phyloP scores from a whole-genome alignment of 352 stramenopile genomes.

The Elongisporangium prolatum region DNA sequence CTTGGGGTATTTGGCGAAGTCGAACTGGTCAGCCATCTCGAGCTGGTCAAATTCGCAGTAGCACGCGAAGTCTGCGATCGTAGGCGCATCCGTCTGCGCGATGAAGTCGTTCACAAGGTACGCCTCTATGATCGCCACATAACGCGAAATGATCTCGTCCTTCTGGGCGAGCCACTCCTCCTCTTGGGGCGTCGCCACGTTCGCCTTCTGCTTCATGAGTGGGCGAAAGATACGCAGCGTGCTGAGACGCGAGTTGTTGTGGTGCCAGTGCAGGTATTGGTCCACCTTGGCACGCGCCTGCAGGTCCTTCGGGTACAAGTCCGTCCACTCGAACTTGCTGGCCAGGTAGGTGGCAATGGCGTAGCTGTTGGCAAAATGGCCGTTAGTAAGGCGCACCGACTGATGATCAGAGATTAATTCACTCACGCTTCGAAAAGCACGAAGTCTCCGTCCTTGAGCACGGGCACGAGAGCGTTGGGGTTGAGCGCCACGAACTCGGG shows the following conservation, averaged over 20 bases:
- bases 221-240: slow-evolving; percentile 43
- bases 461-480: slow-evolving; percentile 43
- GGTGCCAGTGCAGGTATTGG: slow-evolving; percentile 69
- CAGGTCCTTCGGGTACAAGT: slow-evolving; percentile 42
- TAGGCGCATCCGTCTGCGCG: slow-evolving; percentile 42
- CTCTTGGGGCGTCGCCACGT: slow-evolving; percentile 29
- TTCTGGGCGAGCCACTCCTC: slow-evolving; percentile 22
- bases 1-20: slow-evolving; percentile 50
- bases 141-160: slow-evolving; percentile 31
- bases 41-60: slow-evolving; percentile 71
- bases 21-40: slow-evolving; percentile 39
- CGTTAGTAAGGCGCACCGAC: background rate
- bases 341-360: slow-evolving; percentile 53
- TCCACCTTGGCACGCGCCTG: slow-evolving; percentile 51
- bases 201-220: slow-evolving; percentile 21
- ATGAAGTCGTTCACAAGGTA: slow-evolving; percentile 49
- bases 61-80: slow-evolving; percentile 43
- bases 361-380: slow-evolving; percentile 15
- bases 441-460: slow-evolving; percentile 55
- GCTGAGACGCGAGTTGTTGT: slow-evolving; percentile 48
- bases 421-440: slow-evolving; percentile 36
- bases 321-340: slow-evolving; percentile 50
- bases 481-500: slow-evolving; percentile 44
- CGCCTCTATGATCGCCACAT: slow-evolving; percentile 32
- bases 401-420: background rate